Evolutionary conservation across 441 rosid genomes (phyloP).

Genomic region (Euphorbia celastroides): DNA sequence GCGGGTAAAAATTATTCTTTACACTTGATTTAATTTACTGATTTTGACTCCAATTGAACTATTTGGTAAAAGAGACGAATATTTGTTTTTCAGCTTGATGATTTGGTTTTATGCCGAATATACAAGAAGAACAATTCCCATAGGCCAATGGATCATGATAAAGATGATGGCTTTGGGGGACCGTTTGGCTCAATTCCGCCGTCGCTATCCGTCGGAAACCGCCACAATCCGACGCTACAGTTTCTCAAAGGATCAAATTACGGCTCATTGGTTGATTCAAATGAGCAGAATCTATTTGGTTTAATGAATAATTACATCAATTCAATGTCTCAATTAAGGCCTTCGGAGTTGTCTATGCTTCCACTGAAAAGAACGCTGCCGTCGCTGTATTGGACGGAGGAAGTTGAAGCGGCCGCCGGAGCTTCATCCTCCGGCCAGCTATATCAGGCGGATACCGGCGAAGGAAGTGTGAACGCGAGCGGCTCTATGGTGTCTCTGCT

Average conservation of each 20-base stretch:
- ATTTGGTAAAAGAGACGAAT: background rate
- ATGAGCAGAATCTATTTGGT: constrained; percentile 47
- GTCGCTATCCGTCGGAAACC: constrained; percentile 20
- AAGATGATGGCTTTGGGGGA: constrained; percentile 45
- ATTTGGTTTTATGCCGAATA: constrained; percentile 85
- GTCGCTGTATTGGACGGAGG: constrained; percentile 34
- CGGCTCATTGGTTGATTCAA: constrained; percentile 38
- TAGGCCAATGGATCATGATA: constrained; percentile 39
- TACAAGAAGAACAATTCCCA: constrained; percentile 67
- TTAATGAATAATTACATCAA: constrained; percentile 26
- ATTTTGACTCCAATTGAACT: too few species aligned
- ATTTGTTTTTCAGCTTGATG: constrained; percentile 52
- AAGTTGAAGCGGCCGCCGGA: constrained; percentile 20
- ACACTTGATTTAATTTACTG: background rate
- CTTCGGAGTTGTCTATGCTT: constrained; percentile 26
- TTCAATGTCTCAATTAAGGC: constrained; percentile 25
- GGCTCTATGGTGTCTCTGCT: constrained; percentile 36
- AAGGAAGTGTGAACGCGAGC: constrained; percentile 27
- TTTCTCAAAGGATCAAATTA: constrained; percentile 24
- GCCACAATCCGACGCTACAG: constrained; percentile 18
- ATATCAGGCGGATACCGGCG: constrained; percentile 26
- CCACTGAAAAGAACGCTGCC: constrained; percentile 30
- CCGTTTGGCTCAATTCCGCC: constrained; percentile 38
- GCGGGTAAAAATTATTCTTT: constrained; percentile 43
- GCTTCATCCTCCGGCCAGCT: constrained; percentile 40